These are phyloP conservation scores for Mycena rosella DNA, from an alignment of 768 basidiomycete species.

Conservation along the genomic window DNA sequence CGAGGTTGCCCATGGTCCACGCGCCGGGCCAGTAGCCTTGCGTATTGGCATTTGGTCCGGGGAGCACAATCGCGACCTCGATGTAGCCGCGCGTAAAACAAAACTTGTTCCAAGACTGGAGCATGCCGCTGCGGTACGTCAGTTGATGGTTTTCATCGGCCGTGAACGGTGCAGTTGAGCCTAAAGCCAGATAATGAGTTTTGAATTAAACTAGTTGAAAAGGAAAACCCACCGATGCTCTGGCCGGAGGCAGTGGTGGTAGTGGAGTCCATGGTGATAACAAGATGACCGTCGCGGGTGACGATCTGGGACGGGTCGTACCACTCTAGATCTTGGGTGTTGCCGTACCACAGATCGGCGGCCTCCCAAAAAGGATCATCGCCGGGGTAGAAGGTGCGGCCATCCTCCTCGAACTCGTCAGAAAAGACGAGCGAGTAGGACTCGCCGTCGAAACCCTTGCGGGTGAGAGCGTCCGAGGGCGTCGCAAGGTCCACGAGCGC, in stretches of 20 bases:
- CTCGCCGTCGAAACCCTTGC: conserved; percentile 80
- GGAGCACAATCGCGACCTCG: conserved; percentile 73
- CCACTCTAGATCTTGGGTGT: conserved; percentile 80
- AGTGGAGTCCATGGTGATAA: conserved; percentile 74
- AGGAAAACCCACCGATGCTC: conserved; percentile 45
- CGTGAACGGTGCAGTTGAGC: conserved; percentile 62
- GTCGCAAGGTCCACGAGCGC: conserved; percentile 78
- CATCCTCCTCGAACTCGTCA: conserved; percentile 81
- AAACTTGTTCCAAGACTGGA: conserved; percentile 93
- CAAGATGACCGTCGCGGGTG: conserved; percentile 74
- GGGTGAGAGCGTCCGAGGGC: conserved; percentile 65
- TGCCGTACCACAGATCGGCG: conserved; percentile 78
- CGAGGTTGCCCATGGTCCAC: conserved; percentile 93
- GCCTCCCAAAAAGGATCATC: conserved; percentile 64
- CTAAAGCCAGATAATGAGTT: conserved; percentile 31
- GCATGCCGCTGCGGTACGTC: conserved; percentile 79
- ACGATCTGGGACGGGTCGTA: conserved; percentile 78
- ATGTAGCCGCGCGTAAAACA: conserved; percentile 87
- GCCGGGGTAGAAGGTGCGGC: conserved; percentile 72
- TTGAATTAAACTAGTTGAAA: not conserved
- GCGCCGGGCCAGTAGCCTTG: conserved; percentile 81
- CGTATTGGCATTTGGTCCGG: conserved; percentile 68
- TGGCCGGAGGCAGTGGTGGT: conserved; percentile 45
- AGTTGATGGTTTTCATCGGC: conserved; percentile 66
- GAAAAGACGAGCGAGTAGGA: conserved; percentile 79